These are phyloP conservation scores for Kazachstania africana DNA, from an alignment of 805 yeast species.

Conservation along the genomic window DNA sequence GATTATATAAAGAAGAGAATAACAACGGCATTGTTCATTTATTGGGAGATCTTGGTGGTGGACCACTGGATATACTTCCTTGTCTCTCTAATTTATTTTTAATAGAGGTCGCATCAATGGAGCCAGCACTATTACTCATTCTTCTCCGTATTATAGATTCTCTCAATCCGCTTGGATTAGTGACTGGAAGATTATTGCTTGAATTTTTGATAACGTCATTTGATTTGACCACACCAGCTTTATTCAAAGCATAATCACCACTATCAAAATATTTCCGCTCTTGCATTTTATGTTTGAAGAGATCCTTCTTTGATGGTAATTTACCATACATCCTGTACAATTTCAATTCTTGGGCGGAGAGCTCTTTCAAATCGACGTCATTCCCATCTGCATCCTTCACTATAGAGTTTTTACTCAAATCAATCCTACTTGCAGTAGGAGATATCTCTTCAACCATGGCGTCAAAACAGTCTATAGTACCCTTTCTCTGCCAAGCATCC, in stretches of 20 bases:
- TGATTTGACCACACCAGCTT: conserved; percentile 38
- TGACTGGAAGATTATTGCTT: conserved; percentile 23
- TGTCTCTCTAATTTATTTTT: conserved; percentile 17
- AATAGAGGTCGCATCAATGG: conserved; percentile 11
- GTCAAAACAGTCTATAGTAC: neutral
- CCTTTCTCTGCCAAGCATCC: neutral
- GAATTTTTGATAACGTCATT: conserved; percentile 17
- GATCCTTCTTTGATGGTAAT: conserved; percentile 69
- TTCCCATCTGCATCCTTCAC: conserved; percentile 7
- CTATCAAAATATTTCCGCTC: conserved; percentile 89
- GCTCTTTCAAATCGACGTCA: conserved; percentile 39
- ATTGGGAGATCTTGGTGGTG: conserved; percentile 26
- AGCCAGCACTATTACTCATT: conserved; percentile 25
- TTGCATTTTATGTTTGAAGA: conserved; percentile 62
- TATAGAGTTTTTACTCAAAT: conserved; percentile 8
- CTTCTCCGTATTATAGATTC: conserved; percentile 26
- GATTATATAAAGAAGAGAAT: neutral
- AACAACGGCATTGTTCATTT: conserved; percentile 7
- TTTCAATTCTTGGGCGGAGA: conserved; percentile 70
- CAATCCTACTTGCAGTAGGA: conserved; percentile 18
- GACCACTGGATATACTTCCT: conserved; percentile 27
- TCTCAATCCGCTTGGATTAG: conserved; percentile 27
- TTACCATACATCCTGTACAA: conserved; percentile 75
- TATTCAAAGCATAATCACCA: conserved; percentile 85
- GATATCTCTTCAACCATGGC: conserved; percentile 12